Evolutionary conservation across 2,329 filamentous ascomycete species (phyloP), one percentile per base, ranked within the genome.

Genomic region (Cytospora paraplurivora): DNA sequence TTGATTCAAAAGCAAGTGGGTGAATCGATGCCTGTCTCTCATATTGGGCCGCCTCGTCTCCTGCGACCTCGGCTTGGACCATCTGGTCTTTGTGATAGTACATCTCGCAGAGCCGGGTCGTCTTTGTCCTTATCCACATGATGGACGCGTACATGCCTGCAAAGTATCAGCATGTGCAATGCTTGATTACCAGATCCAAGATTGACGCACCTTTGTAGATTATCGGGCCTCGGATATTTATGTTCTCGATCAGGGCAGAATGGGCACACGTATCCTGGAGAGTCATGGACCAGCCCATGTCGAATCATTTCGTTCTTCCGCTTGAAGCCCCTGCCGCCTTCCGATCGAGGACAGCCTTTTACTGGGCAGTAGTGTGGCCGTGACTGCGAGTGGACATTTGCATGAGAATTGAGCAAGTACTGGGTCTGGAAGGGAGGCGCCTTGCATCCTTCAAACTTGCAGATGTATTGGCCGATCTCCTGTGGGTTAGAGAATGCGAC

Each of bases 221-320:
- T 98, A 75, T 99, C 95, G 38, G 95, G 95, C 69, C 95, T 84
- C 6, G 95, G 95, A 74, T 98, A 98, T 73, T 90, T 93, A 75
- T 97, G 94, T 74, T 97, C 93, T 68, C 93, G 85, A 71, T 97
- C 93, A 1, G 92, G 91, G 75, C 95, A 99, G 73, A 97, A 98
- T 0, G 95, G 95, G 75, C 95, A 99, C 35, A 97, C 88, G 72
- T 98, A 99, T 65, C 94, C 94, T 1, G 95, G 95, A 8, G 92
- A 96, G 68, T 93, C 89, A 72, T 99, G 95, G 4, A 98, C 95
- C 3, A 98, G 83, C 1, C 94, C 93, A 72, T 90, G 87, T 34
- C 87, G 77, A 54, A 89, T 89, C 87, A 90, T 89, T 72, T 90
- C 88, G 68, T 90, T 90, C 73, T 89, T 90, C 63, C 88, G 81